Evolutionary conservation across 2,329 filamentous ascomycete species (phyloP).

Genomic region (Talaromyces amestolkiae): DNA sequence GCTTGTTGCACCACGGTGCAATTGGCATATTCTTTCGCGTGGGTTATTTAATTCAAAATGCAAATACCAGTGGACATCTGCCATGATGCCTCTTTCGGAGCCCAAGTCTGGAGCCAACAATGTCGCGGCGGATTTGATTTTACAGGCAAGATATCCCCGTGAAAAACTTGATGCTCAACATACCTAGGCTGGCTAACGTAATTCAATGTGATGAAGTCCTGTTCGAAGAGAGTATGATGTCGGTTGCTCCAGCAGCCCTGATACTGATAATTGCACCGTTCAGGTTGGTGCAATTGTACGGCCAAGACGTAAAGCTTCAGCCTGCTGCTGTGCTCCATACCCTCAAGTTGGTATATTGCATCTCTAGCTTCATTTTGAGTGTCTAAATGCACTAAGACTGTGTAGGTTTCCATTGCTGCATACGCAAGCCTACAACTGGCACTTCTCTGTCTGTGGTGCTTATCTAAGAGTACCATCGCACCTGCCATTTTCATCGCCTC

Average conservation of each 20-base stretch:
- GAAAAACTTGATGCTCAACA: not conserved
- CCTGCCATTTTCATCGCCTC: constrained; percentile 1
- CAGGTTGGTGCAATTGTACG: constrained; percentile 3
- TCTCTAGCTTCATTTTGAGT: not conserved
- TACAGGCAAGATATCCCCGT: not conserved
- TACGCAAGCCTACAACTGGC: not conserved
- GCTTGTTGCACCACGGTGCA: too few species aligned
- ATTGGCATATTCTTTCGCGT: too few species aligned
- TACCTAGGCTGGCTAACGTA: not conserved
- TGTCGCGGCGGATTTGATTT: constrained; percentile 13
- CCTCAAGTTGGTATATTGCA: constrained; percentile 5
- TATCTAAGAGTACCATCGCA: not conserved
- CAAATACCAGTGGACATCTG: not conserved
- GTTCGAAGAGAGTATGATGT: constrained; percentile 14
- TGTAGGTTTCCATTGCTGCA: not conserved
- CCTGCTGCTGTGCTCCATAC: constrained; percentile 1
- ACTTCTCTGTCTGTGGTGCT: constrained; percentile 1
- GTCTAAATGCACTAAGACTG: not conserved
- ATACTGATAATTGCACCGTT: constrained; percentile 8
- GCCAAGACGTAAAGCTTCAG: constrained; percentile 7
- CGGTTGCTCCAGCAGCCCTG: constrained; percentile 1
- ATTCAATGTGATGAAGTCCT: not conserved
- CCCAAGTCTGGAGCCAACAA: not conserved
- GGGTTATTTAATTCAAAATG: not conserved
- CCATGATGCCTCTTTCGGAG: constrained; percentile 5